Conservation (phyloP, 2,329 filamentous ascomycete genomes). For the Kalmusia sp. region DNA sequence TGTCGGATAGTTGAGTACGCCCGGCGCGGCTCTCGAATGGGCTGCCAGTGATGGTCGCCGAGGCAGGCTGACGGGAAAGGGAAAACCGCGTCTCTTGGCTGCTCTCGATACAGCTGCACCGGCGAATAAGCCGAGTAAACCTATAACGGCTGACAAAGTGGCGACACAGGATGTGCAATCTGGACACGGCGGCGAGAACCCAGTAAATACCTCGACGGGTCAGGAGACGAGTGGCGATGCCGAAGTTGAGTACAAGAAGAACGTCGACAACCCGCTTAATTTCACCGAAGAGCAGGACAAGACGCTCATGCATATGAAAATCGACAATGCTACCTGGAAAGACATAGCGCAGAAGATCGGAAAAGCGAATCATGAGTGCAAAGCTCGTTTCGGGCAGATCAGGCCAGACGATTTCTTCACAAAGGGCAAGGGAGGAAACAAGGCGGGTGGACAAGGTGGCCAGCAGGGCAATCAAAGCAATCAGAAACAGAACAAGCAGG, state of each 20-base stretch:
- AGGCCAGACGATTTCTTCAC: slow-evolving; percentile 30
- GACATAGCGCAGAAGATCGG: slow-evolving; percentile 38
- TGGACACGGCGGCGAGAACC: background rate
- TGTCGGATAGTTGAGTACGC: slow-evolving; percentile 20
- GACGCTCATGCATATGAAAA: slow-evolving; percentile 47
- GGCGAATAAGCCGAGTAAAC: slow-evolving; percentile 14
- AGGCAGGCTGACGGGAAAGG: slow-evolving; percentile 26
- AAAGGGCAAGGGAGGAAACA: slow-evolving; percentile 23
- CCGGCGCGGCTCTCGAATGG: slow-evolving; percentile 40
- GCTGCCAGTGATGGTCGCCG: slow-evolving; percentile 42
- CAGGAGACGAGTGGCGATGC: background rate
- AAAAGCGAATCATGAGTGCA: slow-evolving; percentile 25
- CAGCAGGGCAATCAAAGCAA: background rate
- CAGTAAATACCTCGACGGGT: background rate
- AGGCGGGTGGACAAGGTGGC: slow-evolving; percentile 17
- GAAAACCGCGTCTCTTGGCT: slow-evolving; percentile 18
- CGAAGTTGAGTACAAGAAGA: slow-evolving; percentile 4
- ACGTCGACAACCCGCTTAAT: slow-evolving; percentile 2
- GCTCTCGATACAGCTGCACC: slow-evolving; percentile 16
- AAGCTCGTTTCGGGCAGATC: slow-evolving; percentile 44
- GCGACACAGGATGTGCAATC: background rate
- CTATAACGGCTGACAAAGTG: slow-evolving; percentile 3
- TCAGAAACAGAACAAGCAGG: background rate
- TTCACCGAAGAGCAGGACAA: slow-evolving; percentile 52
- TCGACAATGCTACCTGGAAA: slow-evolving; percentile 35